These are phyloP conservation scores for Penicillium sp. DNA, from an alignment of 2,329 filamentous ascomycete genomes.

Conservation along the genomic window DNA sequence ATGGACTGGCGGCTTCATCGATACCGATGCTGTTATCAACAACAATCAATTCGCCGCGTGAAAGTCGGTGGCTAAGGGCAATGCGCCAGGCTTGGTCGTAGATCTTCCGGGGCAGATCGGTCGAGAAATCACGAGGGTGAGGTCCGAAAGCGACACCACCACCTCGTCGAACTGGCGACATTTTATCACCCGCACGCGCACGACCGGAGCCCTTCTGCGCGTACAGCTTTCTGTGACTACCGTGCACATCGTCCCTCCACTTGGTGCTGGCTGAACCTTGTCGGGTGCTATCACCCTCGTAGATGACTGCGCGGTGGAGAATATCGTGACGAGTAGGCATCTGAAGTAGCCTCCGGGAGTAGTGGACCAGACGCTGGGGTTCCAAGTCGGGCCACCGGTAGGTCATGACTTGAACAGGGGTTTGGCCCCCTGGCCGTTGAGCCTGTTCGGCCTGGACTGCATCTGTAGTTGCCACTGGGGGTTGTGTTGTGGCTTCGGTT, in stretches of 20 bases:
- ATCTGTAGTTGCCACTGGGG: not conserved
- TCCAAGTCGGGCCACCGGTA: slow-evolving; percentile 89
- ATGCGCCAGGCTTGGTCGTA: slow-evolving; percentile 96
- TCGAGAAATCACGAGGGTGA: slow-evolving; percentile 85
- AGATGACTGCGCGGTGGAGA: slow-evolving; percentile 86
- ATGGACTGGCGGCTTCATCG: slow-evolving; percentile 53
- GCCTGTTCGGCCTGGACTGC: not conserved
- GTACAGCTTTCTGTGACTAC: slow-evolving; percentile 76
- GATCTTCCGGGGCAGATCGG: slow-evolving; percentile 78
- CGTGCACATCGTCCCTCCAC: slow-evolving; percentile 78
- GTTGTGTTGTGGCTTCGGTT: slow-evolving; percentile 44
- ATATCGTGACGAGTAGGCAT: slow-evolving; percentile 88
- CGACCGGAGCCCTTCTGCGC: slow-evolving; percentile 83
- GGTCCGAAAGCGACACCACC: slow-evolving; percentile 91
- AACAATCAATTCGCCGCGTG: slow-evolving; percentile 80
- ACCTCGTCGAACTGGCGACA: slow-evolving; percentile 77
- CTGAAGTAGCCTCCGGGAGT: slow-evolving; percentile 77
- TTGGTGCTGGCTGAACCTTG: slow-evolving; percentile 83
- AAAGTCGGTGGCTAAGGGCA: slow-evolving; percentile 87
- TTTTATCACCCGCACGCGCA: slow-evolving; percentile 76
- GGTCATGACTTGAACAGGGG: slow-evolving; percentile 77
- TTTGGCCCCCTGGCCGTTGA: slow-evolving; percentile 24
- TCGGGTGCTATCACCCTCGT: slow-evolving; percentile 84
- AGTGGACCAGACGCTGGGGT: slow-evolving; percentile 73
- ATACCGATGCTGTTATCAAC: slow-evolving; percentile 74